Evolutionary conservation across 2,329 filamentous ascomycete genomes (phyloP).

Genomic region (Diaporthe capsici): DNA sequence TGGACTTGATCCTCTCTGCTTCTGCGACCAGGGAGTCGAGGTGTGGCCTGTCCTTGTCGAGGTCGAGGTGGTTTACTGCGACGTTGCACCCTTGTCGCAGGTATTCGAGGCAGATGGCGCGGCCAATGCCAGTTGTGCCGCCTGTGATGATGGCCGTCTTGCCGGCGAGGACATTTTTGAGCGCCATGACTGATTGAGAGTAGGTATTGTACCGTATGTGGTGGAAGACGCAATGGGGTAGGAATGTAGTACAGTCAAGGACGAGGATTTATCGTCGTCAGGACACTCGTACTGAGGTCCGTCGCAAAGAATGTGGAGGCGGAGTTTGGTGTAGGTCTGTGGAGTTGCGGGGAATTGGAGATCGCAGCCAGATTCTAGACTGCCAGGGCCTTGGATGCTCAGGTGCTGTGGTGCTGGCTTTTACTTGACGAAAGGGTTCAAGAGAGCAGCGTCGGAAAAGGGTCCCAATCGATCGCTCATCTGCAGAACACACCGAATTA

Average conservation of each 20-base stretch:
- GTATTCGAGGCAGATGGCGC: conserved; percentile 86
- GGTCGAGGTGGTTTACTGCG: conserved; percentile 83
- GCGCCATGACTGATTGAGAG: conserved; percentile 54
- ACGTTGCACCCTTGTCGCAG: conserved; percentile 83
- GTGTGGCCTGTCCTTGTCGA: conserved; percentile 64
- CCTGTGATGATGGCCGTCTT: conserved; percentile 91
- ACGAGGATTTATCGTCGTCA: not conserved
- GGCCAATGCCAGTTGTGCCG: conserved; percentile 87
- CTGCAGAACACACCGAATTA: not conserved
- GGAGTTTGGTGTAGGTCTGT: not conserved
- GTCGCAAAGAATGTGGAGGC: conserved; percentile 4
- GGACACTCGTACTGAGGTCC: not conserved
- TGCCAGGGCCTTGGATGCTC: not conserved
- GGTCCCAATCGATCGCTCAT: not conserved
- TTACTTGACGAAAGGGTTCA: not conserved
- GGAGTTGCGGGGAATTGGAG: conserved; percentile 8
- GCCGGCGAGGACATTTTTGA: conserved; percentile 71
- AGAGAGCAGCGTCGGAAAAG: not conserved
- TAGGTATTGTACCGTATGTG: not conserved
- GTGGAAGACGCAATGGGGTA: not conserved
- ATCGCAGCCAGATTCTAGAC: not conserved
- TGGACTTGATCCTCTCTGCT: conserved; percentile 60
- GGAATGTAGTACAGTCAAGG: not conserved
- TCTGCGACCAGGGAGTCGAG: conserved; percentile 67
- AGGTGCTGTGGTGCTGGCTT: not conserved